These are phyloP conservation scores for Ulmus americana DNA, from an alignment of 331 rosid genomes.

Conservation along the genomic window DNA sequence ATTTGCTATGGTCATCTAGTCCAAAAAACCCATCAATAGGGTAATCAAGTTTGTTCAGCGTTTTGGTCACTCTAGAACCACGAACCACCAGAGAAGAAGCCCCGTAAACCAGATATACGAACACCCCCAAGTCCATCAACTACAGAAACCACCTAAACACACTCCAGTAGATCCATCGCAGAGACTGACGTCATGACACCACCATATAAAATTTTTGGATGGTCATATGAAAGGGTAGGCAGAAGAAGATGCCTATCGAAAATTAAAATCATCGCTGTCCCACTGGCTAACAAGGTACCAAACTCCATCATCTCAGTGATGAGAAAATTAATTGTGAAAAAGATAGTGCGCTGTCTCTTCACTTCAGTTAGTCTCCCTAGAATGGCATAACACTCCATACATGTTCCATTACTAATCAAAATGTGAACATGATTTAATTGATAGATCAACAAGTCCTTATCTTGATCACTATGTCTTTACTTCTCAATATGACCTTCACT, in stretches of 20 bases:
- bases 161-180: slow-evolving; percentile 26
- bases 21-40: slow-evolving; percentile 23
- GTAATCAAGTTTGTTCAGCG: slow-evolving; percentile 22
- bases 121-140: slow-evolving; percentile 29
- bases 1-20: slow-evolving; percentile 1
- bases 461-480: slow-evolving; percentile 31
- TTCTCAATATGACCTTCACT: slow-evolving; percentile 25
- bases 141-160: slow-evolving; percentile 30
- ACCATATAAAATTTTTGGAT: slow-evolving; percentile 1
- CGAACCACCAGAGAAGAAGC: slow-evolving; percentile 18
- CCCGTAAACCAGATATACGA: slow-evolving; percentile 30
- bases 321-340: slow-evolving; percentile 26
- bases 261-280: background rate
- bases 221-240: slow-evolving; percentile 6
- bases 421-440: slow-evolving; percentile 18
- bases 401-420: slow-evolving; percentile 27
- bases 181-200: slow-evolving; percentile 25
- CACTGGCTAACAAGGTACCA: slow-evolving; percentile 18
- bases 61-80: slow-evolving; percentile 24
- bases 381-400: slow-evolving; percentile 24
- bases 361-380: slow-evolving; percentile 27
- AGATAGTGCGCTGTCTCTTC: slow-evolving; percentile 15
- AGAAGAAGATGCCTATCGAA: slow-evolving; percentile 9
- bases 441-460: slow-evolving; percentile 27
- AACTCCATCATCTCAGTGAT: slow-evolving; percentile 25